Evolutionary conservation across 371 early-diverging fungal species (phyloP).

Genomic region (Thermomucor indicae-seudaticae): DNA sequence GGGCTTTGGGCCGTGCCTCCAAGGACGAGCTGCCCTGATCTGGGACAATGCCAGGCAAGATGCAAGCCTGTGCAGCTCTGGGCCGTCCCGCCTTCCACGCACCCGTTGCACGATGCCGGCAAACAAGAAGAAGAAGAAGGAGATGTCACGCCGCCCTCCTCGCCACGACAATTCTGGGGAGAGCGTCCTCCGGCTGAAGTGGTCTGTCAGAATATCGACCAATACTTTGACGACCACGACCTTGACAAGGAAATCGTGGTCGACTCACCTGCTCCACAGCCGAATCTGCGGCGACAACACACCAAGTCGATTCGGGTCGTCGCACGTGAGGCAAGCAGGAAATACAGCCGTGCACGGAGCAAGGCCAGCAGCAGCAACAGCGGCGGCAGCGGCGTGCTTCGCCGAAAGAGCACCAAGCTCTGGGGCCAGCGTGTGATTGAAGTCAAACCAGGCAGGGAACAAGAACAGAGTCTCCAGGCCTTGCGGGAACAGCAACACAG

Average conservation of each 20-base stretch:
- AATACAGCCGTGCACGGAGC: conserved; percentile 10
- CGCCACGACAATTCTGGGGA: conserved; percentile 46
- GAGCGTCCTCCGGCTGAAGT: conserved; percentile 75
- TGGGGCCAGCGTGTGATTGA: conserved; percentile 33
- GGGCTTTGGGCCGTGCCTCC: conserved; percentile 29
- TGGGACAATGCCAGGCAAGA: not conserved
- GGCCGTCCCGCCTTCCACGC: conserved; percentile 15
- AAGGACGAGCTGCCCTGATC: conserved; percentile 4
- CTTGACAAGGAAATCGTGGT: conserved; percentile 66
- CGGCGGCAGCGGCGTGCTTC: not conserved
- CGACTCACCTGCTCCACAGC: not conserved
- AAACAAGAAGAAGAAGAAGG: not conserved
- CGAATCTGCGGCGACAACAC: conserved; percentile 2
- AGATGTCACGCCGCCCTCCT: conserved; percentile 1
- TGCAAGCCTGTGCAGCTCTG: conserved; percentile 16
- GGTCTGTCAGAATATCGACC: conserved; percentile 67
- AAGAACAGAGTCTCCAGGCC: not conserved
- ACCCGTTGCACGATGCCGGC: not conserved
- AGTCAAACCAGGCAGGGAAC: conserved; percentile 7
- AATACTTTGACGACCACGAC: conserved; percentile 76
- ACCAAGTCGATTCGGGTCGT: conserved; percentile 54
- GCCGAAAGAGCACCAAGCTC: conserved; percentile 58
- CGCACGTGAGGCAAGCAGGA: conserved; percentile 50
- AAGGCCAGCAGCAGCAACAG: conserved; percentile 11
- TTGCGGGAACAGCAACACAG: not conserved